These are phyloP conservation scores for Rhododendron vialii DNA, from an alignment of 148 eudicot species.

Conservation along the genomic window DNA sequence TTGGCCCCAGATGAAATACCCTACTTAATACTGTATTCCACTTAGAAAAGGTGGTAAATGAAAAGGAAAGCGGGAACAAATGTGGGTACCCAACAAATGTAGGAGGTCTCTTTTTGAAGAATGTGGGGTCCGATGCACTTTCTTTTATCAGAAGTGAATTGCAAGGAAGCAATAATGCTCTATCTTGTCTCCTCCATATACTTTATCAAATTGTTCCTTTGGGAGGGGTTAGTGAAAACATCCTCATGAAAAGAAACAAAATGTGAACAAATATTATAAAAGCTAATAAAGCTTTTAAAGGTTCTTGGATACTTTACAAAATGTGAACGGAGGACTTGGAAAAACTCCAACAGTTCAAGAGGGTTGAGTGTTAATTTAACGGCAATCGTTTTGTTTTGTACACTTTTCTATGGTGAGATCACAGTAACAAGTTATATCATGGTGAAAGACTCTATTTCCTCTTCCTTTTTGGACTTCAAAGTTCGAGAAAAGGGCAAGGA, in stretches of 20 bases:
- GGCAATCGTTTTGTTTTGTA: too few species aligned
- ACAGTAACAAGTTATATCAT: too few species aligned
- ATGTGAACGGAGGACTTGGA: too few species aligned
- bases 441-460: too few species aligned
- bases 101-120: not conserved
- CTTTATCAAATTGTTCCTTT: not conserved
- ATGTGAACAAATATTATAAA: not conserved
- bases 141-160: not conserved
- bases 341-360: too few species aligned
- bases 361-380: too few species aligned
- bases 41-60: not conserved
- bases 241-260: conserved; percentile 5
- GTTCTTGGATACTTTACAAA: not conserved
- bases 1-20: not conserved
- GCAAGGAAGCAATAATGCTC: conserved; percentile 9
- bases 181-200: not conserved
- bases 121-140: not conserved
- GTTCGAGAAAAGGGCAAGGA: too few species aligned
- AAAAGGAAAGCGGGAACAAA: not conserved
- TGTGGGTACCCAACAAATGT: not conserved
- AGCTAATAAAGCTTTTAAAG: not conserved
- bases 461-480: too few species aligned
- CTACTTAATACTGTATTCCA: not conserved
- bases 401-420: too few species aligned
- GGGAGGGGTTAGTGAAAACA: conserved; percentile 3